Evolutionary conservation across 768 basidiomycete species (phyloP), one percentile per base, ranked within the genome.

Genomic region (Russula olivacea): DNA sequence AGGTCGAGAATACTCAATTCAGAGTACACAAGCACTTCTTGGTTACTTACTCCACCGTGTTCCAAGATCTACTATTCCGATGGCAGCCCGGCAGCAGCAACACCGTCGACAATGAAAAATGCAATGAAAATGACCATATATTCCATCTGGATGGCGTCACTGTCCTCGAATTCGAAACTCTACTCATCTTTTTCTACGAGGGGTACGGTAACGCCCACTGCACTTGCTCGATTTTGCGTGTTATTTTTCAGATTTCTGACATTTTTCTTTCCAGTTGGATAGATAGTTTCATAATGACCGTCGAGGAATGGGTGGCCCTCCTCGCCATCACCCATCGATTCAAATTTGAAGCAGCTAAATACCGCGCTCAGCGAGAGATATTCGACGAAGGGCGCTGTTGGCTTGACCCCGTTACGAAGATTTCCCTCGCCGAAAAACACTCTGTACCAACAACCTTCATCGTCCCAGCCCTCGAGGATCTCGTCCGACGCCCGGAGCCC

Each of bases 21-120:
- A 58, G 28, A 38, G 57, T 58, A 58, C 57, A 58, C 23, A 17
- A 48, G 17, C 47, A 58, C 47, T 58, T 58, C 57, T 23, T 58
- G 32, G 19, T 11, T 7, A 49, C 4, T 5, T 38, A 58, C 23
- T 58, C 57, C 23, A 19, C 57, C 23, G 47, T 58, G 23, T 49
- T 58, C 47, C 57, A 36, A 15, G 11, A 8, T 28, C 28, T 28
- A 11, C 8, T 36, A 58, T 32, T 49, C 25, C 32, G 14, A 19
- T 43, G 2, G 21, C 34, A 11, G 3, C 45, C 14, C 9, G 10
- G 17, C 15, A 25, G 9, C 55, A 21, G 17, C 3, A 32, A 55
- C 15, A 30, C 25, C 25, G 21, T 0, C 45, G 45, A 21, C 45
- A 47, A 47, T 21, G n/a, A 47, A 12, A 47, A n/a, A 1, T 11